Percentiles rank a stretch among this genome's conserved stretches.
Conservation (phyloP, 192 early-diverging fungal genomes). For the Linderina pennispora region DNA sequence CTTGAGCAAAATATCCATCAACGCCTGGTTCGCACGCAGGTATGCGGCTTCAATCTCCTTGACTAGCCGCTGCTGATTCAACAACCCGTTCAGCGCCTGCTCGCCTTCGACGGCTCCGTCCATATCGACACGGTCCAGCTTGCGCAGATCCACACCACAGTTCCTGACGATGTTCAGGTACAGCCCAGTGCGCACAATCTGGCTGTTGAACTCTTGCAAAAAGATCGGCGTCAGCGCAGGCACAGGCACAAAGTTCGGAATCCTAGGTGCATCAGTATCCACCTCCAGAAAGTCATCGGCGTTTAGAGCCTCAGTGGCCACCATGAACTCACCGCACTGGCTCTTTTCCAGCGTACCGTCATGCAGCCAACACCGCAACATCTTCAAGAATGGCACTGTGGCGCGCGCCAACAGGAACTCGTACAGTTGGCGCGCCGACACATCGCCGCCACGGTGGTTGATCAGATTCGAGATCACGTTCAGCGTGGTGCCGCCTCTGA, state of each 20-base stretch:
- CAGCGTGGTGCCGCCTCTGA: slow-evolving; percentile 76
- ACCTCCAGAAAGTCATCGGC: slow-evolving; percentile 67
- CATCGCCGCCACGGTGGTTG: slow-evolving; percentile 52
- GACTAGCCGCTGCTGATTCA: slow-evolving; percentile 34
- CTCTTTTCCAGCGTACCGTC: slow-evolving; percentile 82
- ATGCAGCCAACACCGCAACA: slow-evolving; percentile 85
- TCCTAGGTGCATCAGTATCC: slow-evolving; percentile 3
- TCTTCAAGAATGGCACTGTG: slow-evolving; percentile 74
- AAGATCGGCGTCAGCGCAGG: slow-evolving; percentile 61
- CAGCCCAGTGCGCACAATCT: slow-evolving; percentile 87
- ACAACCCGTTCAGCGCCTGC: slow-evolving; percentile 13
- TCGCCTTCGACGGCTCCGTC: background rate
- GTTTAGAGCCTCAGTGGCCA: slow-evolving; percentile 62
- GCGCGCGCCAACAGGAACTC: slow-evolving; percentile 70
- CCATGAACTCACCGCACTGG: slow-evolving; percentile 81
- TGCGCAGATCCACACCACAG: slow-evolving; percentile 50
- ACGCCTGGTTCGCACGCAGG: slow-evolving; percentile 76
- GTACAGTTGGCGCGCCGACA: slow-evolving; percentile 67
- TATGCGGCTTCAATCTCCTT: slow-evolving; percentile 83
- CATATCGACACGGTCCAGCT: slow-evolving; percentile 2
- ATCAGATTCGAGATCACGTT: slow-evolving; percentile 68
- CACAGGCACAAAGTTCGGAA: slow-evolving; percentile 17
- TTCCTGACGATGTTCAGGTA: slow-evolving; percentile 92
- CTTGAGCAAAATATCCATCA: slow-evolving; percentile 73
- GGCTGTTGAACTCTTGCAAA: slow-evolving; percentile 64